These are phyloP conservation scores for Farysia itapuensis DNA, from an alignment of 1,284 basidiomycete species.

Conservation along the genomic window DNA sequence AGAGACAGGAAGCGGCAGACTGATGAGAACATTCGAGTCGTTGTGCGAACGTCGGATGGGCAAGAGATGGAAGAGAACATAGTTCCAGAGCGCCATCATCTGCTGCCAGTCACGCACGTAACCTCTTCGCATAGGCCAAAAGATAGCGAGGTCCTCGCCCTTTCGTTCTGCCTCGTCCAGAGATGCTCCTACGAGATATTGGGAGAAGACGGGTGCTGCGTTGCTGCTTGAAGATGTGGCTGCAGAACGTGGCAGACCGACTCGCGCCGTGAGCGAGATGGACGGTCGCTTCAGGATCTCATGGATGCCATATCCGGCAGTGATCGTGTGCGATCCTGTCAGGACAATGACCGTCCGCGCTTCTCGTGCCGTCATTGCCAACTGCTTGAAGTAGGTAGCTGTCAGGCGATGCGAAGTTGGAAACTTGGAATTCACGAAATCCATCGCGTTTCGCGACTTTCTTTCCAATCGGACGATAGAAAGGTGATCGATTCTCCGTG, in stretches of 20 bases:
- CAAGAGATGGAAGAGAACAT: slow-evolving; percentile 76
- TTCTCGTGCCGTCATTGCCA: slow-evolving; percentile 67
- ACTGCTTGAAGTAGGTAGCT: background rate
- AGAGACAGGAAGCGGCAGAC: slow-evolving; percentile 72
- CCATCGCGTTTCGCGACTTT: too few species aligned
- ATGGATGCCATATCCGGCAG: slow-evolving; percentile 76
- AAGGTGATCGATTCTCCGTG: slow-evolving; percentile 27
- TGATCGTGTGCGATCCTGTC: slow-evolving; percentile 72
- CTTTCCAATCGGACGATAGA: slow-evolving; percentile 26
- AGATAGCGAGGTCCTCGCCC: slow-evolving; percentile 72
- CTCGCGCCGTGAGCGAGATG: slow-evolving; percentile 62
- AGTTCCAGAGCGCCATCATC: slow-evolving; percentile 85
- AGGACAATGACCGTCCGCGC: slow-evolving; percentile 79
- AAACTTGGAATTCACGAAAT: too few species aligned
- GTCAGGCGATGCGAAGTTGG: too few species aligned
- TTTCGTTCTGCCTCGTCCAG: slow-evolving; percentile 76
- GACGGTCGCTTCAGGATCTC: slow-evolving; percentile 76
- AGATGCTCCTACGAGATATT: slow-evolving; percentile 81
- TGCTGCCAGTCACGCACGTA: slow-evolving; percentile 82
- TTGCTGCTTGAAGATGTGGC: slow-evolving; percentile 11
- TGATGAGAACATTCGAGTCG: slow-evolving; percentile 79
- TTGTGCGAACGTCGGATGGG: slow-evolving; percentile 80
- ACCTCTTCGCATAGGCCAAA: slow-evolving; percentile 81
- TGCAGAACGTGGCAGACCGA: slow-evolving; percentile 22
- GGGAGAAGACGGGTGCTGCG: slow-evolving; percentile 22